phyloP scores from a whole-genome alignment of 768 basidiomycete species.

The Pleurotus djamor region DNA sequence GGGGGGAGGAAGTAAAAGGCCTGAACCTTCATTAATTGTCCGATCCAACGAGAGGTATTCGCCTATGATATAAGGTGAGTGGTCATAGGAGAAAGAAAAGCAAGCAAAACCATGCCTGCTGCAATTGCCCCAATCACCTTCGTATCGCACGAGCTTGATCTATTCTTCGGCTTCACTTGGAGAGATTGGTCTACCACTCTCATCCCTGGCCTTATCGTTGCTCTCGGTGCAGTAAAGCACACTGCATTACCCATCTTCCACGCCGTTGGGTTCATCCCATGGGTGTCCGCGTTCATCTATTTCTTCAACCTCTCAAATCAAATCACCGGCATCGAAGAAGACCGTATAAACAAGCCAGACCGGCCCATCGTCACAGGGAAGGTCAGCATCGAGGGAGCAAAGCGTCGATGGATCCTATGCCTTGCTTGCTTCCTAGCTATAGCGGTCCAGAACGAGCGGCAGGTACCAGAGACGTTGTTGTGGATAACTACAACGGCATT shows the following conservation, averaged over 20 bases:
- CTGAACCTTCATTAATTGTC: too few relatives aligned
- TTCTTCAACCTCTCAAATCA: too few relatives aligned
- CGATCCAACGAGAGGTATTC: too few relatives aligned
- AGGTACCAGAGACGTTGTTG: constrained; percentile 6
- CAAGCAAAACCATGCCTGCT: too few relatives aligned
- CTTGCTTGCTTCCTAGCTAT: constrained; percentile 6
- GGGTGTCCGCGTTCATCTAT: constrained; percentile 13
- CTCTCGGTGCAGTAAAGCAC: not conserved
- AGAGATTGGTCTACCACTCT: constrained; percentile 10
- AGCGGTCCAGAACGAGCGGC: constrained; percentile 2
- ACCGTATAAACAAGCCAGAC: constrained; percentile 19
- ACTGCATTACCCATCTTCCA: not conserved
- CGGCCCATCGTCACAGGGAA: constrained; percentile 16
- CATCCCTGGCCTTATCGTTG: constrained; percentile 10
- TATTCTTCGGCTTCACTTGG: constrained; percentile 12
- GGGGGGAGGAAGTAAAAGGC: too few relatives aligned
- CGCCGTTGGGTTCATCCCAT: constrained; percentile 6
- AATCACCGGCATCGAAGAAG: constrained; percentile 15
- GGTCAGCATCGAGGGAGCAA: constrained; percentile 14
- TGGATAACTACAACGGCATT: constrained; percentile 11
- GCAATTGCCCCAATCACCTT: too few relatives aligned
- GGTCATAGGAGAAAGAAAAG: too few relatives aligned
- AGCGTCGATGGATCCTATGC: constrained; percentile 9
- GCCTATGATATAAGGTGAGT: too few relatives aligned
- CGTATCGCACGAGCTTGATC: not conserved